Base-by-base conservation (phyloP, 352 stramenopile species). In the Globisporangium canariense region DNA sequence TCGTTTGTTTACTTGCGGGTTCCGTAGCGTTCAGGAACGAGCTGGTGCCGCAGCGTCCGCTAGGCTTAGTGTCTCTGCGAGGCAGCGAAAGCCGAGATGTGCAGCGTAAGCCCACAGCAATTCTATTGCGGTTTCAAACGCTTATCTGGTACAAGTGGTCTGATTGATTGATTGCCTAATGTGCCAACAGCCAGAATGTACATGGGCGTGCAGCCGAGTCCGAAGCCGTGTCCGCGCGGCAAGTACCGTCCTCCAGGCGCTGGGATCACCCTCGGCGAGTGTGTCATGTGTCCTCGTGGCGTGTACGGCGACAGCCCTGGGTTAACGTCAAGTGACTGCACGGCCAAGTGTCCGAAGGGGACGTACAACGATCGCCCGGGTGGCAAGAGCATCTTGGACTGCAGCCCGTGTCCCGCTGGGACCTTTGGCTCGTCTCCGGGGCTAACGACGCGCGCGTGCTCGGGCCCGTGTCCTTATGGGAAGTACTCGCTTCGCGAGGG, bases 241-340 rank as follows among this genome's bases (percentile, higher is more conserved):
- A 91, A 88, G 76, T 93, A 91, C 28, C 82, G 82, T 6, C 69
- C 70, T 1, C 68, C 71, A 25, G 76, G 73, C 1, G 74, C 53
- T 2, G 84, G 82, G 0, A 79, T 76, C 13, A 78, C 75, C 3
- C 43, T 85, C 2, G 74, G 70, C 2, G 84, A 93, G 65, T 93
- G 84, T 61, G 77, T 85, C 34, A 79, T 79, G 49, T 93, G 84
- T 55, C 84, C 84, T 8, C 82, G 82, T 8, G 82, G 84, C 3
- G 82, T 93, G 1, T 93, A 93, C 45, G 84, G 84, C 14, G 79
- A 87, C 47, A 86, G 75, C 20, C 79, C 81, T 0, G 84, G 82
- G 0, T 62, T 93, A 13, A 72, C 74, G 6, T 83, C 84, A 3
- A 86, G 78, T 30, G 76, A 77, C 49, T 93, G 84, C 67, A 88